These are phyloP conservation scores for Paramecium biaurelia DNA, from an alignment of 73 alveolate genomes.

Conservation along the genomic window DNA sequence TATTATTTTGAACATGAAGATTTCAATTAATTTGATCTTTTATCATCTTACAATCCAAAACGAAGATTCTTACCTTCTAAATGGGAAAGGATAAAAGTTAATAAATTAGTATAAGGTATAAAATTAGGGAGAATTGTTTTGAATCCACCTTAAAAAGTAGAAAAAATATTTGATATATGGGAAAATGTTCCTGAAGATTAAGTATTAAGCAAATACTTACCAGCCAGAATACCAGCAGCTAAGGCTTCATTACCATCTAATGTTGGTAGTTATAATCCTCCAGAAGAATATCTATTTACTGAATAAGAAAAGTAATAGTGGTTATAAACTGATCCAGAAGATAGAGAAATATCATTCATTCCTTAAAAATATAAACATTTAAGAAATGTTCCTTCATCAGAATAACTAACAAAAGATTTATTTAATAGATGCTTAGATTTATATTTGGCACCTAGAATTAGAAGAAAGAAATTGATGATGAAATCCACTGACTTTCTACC, in stretches of 20 bases:
- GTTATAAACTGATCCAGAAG: constrained; percentile 78
- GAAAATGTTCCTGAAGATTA: constrained; percentile 74
- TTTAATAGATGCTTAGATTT: constrained; percentile 96
- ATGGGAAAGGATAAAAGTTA: constrained; percentile 90
- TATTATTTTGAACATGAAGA: constrained; percentile 78
- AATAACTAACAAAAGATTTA: constrained; percentile 88
- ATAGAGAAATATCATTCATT: constrained; percentile 74
- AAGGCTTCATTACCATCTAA: constrained; percentile 91
- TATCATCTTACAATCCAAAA: constrained; percentile 83
- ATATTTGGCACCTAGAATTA: constrained; percentile 92
- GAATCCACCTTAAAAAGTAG: constrained; percentile 71
- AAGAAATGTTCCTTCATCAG: constrained; percentile 95
- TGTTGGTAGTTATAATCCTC: constrained; percentile 95
- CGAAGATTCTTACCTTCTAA: constrained; percentile 90
- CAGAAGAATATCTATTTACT: constrained; percentile 84
- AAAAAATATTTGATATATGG: constrained; percentile 83
- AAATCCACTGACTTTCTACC: constrained; percentile 93
- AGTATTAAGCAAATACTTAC: constrained; percentile 68
- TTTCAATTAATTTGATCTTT: constrained; percentile 82
- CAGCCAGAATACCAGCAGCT: constrained; percentile 87
- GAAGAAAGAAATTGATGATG: constrained; percentile 88
- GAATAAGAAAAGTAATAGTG: constrained; percentile 82
- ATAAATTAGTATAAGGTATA: constrained; percentile 84
- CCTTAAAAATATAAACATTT: constrained; percentile 81
- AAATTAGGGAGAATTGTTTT: constrained; percentile 91